phyloP scores from a whole-genome alignment of 805 yeast genomes.

The Lachancea cidri region DNA sequence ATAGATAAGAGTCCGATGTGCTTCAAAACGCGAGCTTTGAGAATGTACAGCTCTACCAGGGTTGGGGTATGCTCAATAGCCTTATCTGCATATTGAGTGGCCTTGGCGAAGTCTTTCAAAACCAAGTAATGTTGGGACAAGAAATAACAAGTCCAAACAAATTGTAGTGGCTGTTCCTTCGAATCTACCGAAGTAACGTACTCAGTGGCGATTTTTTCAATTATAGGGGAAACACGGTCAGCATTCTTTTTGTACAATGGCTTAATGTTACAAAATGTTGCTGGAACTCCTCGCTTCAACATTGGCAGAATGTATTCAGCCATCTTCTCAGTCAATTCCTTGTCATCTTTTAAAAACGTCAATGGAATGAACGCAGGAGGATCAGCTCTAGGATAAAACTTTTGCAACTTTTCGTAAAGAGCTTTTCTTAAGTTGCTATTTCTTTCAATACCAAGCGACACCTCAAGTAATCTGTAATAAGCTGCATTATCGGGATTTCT shows the following conservation, averaged over 20 bases:
- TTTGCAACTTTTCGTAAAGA: conserved; percentile 59
- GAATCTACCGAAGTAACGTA: conserved; percentile 36
- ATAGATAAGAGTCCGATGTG: conserved; percentile 54
- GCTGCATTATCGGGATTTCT: conserved; percentile 77
- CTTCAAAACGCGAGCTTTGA: conserved; percentile 76
- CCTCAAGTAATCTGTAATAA: conserved; percentile 65
- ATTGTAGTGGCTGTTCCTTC: conserved; percentile 33
- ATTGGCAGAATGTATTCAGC: conserved; percentile 52
- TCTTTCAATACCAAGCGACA: conserved; percentile 46
- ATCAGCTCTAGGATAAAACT: conserved; percentile 78
- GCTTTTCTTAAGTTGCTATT: conserved; percentile 47
- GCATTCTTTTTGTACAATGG: conserved; percentile 57
- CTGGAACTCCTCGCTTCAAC: conserved; percentile 79
- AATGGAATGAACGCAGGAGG: conserved; percentile 76
- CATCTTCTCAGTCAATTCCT: conserved; percentile 40
- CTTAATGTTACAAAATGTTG: conserved; percentile 81
- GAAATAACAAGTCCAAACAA: conserved; percentile 66
- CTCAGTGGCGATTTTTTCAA: conserved; percentile 50
- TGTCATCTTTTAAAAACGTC: conserved; percentile 55
- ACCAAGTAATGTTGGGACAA: conserved; percentile 72
- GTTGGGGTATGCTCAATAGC: conserved; percentile 78
- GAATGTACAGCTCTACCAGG: conserved; percentile 71
- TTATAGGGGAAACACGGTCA: conserved; percentile 33
- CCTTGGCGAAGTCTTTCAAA: conserved; percentile 46
- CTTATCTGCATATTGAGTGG: conserved; percentile 51